A percentile compares a stretch with the other conserved stretches of the same genome.
phyloP scores from a whole-genome alignment of 768 basidiomycete genomes.

The Termitomyces sp. region DNA sequence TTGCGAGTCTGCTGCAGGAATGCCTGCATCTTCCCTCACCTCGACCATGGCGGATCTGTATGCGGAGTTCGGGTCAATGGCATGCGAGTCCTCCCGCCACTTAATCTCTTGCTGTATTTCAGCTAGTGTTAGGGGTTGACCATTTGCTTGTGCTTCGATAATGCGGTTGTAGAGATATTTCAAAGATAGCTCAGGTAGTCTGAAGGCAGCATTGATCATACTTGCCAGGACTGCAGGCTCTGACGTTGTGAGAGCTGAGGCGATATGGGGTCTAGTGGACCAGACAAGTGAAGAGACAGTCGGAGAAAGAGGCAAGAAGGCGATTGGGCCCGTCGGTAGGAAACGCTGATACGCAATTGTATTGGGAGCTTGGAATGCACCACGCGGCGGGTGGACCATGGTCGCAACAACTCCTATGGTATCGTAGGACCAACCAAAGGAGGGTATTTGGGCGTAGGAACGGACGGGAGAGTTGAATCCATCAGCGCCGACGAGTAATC shows the following conservation, averaged over 20 bases:
- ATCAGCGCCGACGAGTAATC: constrained; percentile 87
- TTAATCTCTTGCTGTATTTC: constrained; percentile 60
- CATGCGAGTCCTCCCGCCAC: constrained; percentile 75
- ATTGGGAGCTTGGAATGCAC: constrained; percentile 61
- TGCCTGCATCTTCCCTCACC: constrained; percentile 33
- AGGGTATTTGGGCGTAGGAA: constrained; percentile 77
- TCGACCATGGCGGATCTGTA: constrained; percentile 49
- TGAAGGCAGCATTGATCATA: constrained; percentile 92
- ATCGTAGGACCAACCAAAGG: constrained; percentile 91
- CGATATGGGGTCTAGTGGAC: constrained; percentile 82
- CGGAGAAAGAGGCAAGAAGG: constrained; percentile 85
- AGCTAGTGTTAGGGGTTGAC: constrained; percentile 43
- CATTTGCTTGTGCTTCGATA: constrained; percentile 48
- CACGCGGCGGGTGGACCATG: constrained; percentile 68
- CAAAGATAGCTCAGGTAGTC: constrained; percentile 74
- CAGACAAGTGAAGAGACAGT: constrained; percentile 88
- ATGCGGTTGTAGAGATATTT: constrained; percentile 63
- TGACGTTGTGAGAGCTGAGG: constrained; percentile 65
- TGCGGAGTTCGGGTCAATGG: constrained; percentile 60
- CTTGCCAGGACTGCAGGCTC: constrained; percentile 60
- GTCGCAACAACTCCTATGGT: constrained; percentile 91
- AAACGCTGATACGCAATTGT: constrained; percentile 92
- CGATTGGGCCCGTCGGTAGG: constrained; percentile 92
- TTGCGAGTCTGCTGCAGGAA: constrained; percentile 63
- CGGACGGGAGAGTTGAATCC: constrained; percentile 95